These are phyloP conservation scores for Paramecium sonneborni DNA, from an alignment of 73 alveolate species.

Conservation along the genomic window DNA sequence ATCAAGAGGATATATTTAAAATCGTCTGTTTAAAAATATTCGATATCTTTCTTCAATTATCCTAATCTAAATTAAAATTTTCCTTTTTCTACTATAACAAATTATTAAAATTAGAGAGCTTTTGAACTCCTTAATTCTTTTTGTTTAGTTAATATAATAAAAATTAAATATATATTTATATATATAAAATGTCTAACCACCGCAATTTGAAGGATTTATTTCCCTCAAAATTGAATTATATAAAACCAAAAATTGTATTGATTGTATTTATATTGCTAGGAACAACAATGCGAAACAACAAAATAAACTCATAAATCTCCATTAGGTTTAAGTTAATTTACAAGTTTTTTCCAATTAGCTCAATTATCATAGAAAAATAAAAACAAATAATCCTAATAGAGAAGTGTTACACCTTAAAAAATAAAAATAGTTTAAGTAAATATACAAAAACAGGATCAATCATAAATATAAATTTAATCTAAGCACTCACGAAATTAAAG, in stretches of 20 bases:
- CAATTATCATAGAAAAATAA: background rate
- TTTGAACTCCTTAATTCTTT: too few species aligned
- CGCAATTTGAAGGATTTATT: slow-evolving; percentile 37
- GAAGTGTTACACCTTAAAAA: slow-evolving; percentile 21
- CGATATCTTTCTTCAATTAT: too few species aligned
- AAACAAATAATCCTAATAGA: background rate
- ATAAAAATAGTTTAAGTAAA: background rate
- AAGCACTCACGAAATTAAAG: slow-evolving; percentile 5
- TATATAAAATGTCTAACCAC: slow-evolving; percentile 50
- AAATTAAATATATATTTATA: background rate
- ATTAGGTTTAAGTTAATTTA: background rate
- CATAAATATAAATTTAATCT: background rate
- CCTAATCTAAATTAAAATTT: too few species aligned
- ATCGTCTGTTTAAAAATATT: too few species aligned
- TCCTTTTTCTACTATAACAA: background rate
- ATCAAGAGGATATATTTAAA: too few species aligned
- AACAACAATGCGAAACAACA: background rate
- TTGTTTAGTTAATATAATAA: background rate
- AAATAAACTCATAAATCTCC: background rate
- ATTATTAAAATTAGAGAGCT: too few species aligned
- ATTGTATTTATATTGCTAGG: background rate
- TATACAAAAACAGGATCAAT: background rate
- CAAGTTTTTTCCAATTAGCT: background rate
- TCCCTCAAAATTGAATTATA: background rate
- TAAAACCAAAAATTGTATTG: background rate